Conservation (phyloP, 176 grass and related monocot genomes). For the Hsuehochloa calcarea region DNA sequence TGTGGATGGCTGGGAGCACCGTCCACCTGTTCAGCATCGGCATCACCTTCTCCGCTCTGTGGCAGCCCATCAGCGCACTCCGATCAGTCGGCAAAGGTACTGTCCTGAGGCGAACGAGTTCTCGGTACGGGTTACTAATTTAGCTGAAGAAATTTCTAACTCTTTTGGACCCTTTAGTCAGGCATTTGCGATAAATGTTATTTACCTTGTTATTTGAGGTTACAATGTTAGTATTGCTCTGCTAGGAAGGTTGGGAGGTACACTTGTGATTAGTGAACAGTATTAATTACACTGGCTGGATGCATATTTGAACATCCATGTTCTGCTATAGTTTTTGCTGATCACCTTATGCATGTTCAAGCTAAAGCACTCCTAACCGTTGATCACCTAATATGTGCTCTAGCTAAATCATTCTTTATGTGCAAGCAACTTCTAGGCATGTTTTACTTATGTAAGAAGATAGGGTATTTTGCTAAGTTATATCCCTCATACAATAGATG, state of each 20-base stretch:
- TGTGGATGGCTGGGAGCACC: conserved; percentile 99
- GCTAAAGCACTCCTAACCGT: neutral
- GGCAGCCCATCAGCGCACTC: conserved; percentile 76
- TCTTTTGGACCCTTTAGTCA: neutral
- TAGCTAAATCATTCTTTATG: neutral
- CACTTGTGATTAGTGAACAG: neutral
- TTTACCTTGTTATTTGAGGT: neutral
- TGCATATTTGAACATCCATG: neutral
- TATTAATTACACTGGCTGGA: neutral
- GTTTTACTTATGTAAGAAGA: neutral
- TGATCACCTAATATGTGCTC: neutral
- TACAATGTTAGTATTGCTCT: neutral
- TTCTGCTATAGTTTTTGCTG: neutral
- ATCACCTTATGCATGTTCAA: neutral
- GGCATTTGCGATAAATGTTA: neutral
- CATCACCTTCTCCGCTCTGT: conserved; percentile 96
- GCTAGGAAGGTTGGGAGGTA: neutral
- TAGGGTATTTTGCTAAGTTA: neutral
- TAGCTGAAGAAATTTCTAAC: neutral
- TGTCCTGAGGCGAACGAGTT: neutral
- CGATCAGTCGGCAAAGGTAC: conserved; percentile 86
- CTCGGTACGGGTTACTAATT: neutral
- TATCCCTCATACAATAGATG: neutral
- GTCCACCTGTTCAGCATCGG: conserved; percentile 98
- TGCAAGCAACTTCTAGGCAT: neutral